These are phyloP conservation scores for Coelastrella sp. DNA, from an alignment of 139 green algal species.

Conservation along the genomic window DNA sequence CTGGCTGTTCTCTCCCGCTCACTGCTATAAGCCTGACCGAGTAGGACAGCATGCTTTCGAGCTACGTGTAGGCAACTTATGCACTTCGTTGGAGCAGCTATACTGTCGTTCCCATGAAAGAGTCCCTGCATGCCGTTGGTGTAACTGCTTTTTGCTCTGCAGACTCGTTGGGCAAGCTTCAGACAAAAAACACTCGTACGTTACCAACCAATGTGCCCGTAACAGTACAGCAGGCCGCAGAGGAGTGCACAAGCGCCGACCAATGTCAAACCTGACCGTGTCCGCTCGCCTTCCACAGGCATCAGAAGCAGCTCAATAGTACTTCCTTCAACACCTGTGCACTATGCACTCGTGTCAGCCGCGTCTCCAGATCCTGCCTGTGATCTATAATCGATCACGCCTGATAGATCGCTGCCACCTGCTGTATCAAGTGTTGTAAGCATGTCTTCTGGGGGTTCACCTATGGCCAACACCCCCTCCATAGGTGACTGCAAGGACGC, in stretches of 20 bases:
- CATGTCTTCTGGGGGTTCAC: not conserved
- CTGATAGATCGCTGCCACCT: conserved; percentile 6
- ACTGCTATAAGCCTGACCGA: conserved; percentile 50
- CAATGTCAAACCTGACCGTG: not conserved
- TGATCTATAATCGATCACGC: not conserved
- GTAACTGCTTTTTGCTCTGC: not conserved
- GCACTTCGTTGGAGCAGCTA: no score
- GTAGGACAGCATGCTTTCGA: conserved; percentile 10
- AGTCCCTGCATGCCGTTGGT: not conserved
- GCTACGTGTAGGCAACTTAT: no score
- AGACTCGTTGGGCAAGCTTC: not conserved
- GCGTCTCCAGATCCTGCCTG: not conserved
- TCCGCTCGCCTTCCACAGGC: not conserved
- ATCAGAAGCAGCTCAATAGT: no score
- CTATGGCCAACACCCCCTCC: conserved; percentile 2
- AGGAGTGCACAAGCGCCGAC: no score
- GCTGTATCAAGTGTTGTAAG: conserved; percentile 29
- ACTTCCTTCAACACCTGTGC: no score
- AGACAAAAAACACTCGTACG: no score
- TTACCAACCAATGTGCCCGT: no score
- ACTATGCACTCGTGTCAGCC: no score
- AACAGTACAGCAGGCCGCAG: no score
- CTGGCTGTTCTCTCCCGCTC: conserved; percentile 53
- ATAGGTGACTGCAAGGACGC: conserved; percentile 20
- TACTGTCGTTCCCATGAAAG: no score